Evolutionary conservation across 1,139 yeast species (phyloP).

Genomic region (Blastobotrys capitulatus): DNA sequence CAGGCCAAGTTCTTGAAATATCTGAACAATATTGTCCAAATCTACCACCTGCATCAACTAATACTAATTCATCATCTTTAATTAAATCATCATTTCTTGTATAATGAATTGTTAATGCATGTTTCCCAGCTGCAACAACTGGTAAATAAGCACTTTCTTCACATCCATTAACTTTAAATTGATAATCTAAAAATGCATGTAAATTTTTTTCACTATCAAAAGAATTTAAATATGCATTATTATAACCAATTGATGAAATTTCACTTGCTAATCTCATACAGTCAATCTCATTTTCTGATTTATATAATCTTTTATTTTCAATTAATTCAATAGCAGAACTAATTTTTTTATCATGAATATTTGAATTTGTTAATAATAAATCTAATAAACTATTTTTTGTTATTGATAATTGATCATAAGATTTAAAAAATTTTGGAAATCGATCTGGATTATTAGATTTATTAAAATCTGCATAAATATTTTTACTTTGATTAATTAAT

Average conservation of each 20-base stretch:
- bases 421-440: conserved; percentile 17
- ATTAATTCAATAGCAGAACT: conserved; percentile 37
- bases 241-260: conserved; percentile 77
- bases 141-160: conserved; percentile 89
- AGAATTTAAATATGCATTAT: conserved; percentile 60
- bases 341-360: conserved; percentile 2
- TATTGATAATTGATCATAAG: conserved; percentile 9
- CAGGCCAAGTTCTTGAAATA: conserved; percentile 96
- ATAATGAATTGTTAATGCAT: conserved; percentile 84
- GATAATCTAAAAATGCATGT: conserved; percentile 76
- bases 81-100: conserved; percentile 81
- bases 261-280: conserved; percentile 80
- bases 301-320: conserved; percentile 58
- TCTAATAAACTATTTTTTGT: conserved; percentile 12
- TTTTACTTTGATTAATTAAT: conserved; percentile 21
- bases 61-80: conserved; percentile 70
- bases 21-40: conserved; percentile 95
- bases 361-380: conserved; percentile 12
- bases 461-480: conserved; percentile 28
- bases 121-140: conserved; percentile 90
- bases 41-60: conserved; percentile 94
- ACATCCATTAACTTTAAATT: conserved; percentile 82
- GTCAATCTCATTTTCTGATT: conserved; percentile 68
- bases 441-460: conserved; percentile 14
- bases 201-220: conserved; percentile 70